A percentile compares a stretch with the other conserved stretches of the same genome.
These are phyloP conservation scores for Colletotrichum theobromicola DNA, from an alignment of 2,329 filamentous ascomycete genomes.

Conservation along the genomic window DNA sequence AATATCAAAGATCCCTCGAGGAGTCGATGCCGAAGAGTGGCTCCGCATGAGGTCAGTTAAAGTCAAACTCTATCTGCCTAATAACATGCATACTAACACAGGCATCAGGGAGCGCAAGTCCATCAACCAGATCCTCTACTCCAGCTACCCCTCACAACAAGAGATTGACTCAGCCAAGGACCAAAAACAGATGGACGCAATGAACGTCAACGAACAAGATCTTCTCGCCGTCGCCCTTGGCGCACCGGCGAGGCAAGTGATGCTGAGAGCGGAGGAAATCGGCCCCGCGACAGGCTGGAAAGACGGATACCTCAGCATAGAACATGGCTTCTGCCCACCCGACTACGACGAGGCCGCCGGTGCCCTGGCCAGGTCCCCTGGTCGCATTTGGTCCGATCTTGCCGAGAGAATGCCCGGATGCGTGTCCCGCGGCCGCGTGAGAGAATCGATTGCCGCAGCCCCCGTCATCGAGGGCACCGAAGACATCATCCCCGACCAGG, in stretches of 20 bases:
- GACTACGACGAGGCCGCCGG: constrained; percentile 55
- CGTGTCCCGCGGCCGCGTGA: constrained; percentile 51
- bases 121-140: constrained; percentile 53
- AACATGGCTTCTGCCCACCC: constrained; percentile 56
- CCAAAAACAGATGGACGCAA: constrained; percentile 43
- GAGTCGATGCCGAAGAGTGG: constrained; percentile 50
- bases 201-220: constrained; percentile 53
- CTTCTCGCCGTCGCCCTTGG: constrained; percentile 57
- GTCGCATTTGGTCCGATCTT: constrained; percentile 58
- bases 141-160: constrained; percentile 43
- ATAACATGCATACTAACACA: neutral
- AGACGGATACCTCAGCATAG: constrained; percentile 55
- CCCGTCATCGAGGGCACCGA: constrained; percentile 53
- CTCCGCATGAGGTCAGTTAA: constrained; percentile 41
- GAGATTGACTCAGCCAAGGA: constrained; percentile 45
- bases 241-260: constrained; percentile 58
- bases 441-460: constrained; percentile 52
- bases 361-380: constrained; percentile 51
- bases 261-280: constrained; percentile 56
- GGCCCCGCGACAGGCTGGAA: constrained; percentile 55
- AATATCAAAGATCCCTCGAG: constrained; percentile 44
- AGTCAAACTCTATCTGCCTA: neutral
- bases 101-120: constrained; percentile 45
- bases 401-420: constrained; percentile 59
- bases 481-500: constrained; percentile 55